These are phyloP conservation scores for Tetrahymena borealis DNA, from an alignment of 73 alveolate species.

Conservation along the genomic window DNA sequence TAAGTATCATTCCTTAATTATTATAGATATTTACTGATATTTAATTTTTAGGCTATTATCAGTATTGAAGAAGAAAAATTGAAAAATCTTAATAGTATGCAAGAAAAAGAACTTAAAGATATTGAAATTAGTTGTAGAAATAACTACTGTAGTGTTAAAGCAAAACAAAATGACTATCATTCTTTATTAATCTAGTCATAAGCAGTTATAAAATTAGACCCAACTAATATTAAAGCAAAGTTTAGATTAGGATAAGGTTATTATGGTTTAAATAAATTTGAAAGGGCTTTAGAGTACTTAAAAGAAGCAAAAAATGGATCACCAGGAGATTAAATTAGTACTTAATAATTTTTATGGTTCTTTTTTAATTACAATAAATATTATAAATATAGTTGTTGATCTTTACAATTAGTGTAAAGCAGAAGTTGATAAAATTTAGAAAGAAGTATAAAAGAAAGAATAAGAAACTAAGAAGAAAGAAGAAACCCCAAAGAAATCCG, in stretches of 20 bases:
- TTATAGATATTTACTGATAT: no score
- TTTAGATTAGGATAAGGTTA: constrained; percentile 65
- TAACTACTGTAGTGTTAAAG: constrained; percentile 35
- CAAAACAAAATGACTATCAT: constrained; percentile 18
- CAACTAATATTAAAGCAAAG: constrained; percentile 43
- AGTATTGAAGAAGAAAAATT: constrained; percentile 21
- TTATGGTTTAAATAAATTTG: constrained; percentile 50
- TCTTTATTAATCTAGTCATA: not conserved
- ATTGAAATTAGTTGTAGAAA: constrained; percentile 26
- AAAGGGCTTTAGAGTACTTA: constrained; percentile 54
- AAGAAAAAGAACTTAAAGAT: constrained; percentile 7
- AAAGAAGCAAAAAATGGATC: constrained; percentile 47
- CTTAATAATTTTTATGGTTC: not conserved
- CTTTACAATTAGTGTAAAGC: constrained; percentile 41
- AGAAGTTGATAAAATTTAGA: constrained; percentile 42
- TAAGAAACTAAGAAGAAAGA: constrained; percentile 38
- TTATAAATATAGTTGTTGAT: constrained; percentile 45
- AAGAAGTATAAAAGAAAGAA: constrained; percentile 43
- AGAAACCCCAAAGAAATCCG: constrained; percentile 12
- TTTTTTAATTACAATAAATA: constrained; percentile 26
- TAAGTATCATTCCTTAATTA: no score
- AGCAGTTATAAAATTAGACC: constrained; percentile 7
- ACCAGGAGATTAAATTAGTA: constrained; percentile 9
- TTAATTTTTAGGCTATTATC: constrained; percentile 7
- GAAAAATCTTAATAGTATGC: not conserved